Evolutionary conservation across 2,329 filamentous ascomycete species (phyloP), one percentile per base, ranked within the genome.

Genomic region (Dothideomycetes sp.): DNA sequence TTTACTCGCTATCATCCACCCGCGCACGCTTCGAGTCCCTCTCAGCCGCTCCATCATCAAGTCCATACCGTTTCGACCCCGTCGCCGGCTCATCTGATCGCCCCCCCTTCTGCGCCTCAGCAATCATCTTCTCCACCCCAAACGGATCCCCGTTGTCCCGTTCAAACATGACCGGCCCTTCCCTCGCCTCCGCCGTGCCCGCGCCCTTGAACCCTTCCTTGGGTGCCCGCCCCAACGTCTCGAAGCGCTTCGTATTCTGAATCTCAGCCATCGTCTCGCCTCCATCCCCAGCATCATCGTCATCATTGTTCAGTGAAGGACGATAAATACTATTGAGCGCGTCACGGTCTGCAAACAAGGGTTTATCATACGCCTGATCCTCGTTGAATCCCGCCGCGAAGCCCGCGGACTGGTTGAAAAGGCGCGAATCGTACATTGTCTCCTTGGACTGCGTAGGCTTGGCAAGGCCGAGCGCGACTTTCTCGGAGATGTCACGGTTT

Each of bases 301-400:
- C 76, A 53, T 81, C 76, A 41, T 81, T 79, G 32, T 72, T 70
- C 17, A 82, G 76, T 16, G 75, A 75, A 1, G 89, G 86, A 24
- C 87, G 75, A 62, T 98, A 98, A 49, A 98, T 96, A 59, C 81
- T 89, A 64, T 77, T 91, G 52, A 95, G 86, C 7, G 86, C 89
- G 56, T 96, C 89, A 58, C 95, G 87, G 11, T 91, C 89, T 1
- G 88, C 88, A 58, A 98, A 98, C 5, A 98, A 69, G 15, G 91
- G 91, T 64, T 96, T 96, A 61, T 96, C 91, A 65, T 96, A 98
- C 0, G 81, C 79, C 56, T 98, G 91, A 60, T 98, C 91, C 61
- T 98, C 91, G 60, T 98, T 98, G 72, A 95, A 87, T 1, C 89
- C 91, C 4, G 55, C 52, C 50, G 87, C 81, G 57, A 98, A 93